Percentiles rank a stretch among this genome's conserved stretches.
These are phyloP conservation scores for Fusarium sp. DNA, from an alignment of 2,329 filamentous ascomycete species.

Conservation along the genomic window DNA sequence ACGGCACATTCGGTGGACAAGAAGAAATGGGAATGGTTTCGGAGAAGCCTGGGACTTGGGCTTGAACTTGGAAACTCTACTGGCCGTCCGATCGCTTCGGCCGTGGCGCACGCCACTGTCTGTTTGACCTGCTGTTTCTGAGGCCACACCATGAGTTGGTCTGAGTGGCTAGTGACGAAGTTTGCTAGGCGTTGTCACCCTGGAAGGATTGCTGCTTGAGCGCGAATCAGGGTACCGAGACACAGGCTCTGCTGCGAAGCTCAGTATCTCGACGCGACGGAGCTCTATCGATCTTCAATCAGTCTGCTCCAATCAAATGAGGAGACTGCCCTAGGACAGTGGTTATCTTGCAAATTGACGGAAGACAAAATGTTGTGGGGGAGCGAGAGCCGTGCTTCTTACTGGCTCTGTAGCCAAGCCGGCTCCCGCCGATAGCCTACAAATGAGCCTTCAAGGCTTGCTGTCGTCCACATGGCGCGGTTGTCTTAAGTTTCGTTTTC, in stretches of 20 bases:
- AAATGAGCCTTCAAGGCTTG: not conserved
- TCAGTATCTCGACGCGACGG: not conserved
- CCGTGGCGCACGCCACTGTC: conserved; percentile 41
- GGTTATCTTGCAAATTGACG: not conserved
- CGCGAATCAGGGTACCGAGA: conserved; percentile 7
- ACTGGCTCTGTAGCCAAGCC: conserved; percentile 22
- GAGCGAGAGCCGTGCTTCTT: conserved; percentile 9
- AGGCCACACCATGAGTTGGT: conserved; percentile 27
- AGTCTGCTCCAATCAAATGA: conserved; percentile 6
- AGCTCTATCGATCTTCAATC: conserved; percentile 3
- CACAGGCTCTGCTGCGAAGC: not conserved
- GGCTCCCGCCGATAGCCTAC: conserved; percentile 33
- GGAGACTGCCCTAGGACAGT: not conserved
- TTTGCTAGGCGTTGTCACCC: not conserved
- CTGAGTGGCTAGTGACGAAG: conserved; percentile 8
- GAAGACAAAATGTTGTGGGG: conserved; percentile 10
- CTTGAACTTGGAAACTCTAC: conserved; percentile 29
- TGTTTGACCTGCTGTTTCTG: conserved; percentile 32
- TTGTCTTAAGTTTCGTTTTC: conserved; percentile 1
- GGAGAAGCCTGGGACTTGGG: not conserved
- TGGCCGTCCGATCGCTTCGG: conserved; percentile 34
- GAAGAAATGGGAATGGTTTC: conserved; percentile 13
- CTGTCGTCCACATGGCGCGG: not conserved
- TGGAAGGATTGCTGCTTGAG: not conserved
- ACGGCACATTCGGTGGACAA: not conserved